These are phyloP conservation scores for Ramaria rubella DNA, from an alignment of 768 basidiomycete genomes.

Conservation along the genomic window DNA sequence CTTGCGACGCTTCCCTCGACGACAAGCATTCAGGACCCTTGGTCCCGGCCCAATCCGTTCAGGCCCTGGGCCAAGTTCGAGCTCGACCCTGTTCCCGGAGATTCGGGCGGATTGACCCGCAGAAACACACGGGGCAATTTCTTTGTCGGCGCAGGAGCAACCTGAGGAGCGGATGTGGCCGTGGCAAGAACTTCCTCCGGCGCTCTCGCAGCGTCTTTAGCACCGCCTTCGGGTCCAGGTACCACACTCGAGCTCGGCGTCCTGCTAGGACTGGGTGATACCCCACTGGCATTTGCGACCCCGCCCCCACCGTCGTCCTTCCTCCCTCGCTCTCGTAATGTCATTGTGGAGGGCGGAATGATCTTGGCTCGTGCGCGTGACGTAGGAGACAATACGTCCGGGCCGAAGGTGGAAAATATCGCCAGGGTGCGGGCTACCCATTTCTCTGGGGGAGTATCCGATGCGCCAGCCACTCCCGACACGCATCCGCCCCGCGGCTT, in stretches of 20 bases:
- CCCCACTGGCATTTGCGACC: conserved; percentile 12
- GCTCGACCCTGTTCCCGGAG: too few species aligned
- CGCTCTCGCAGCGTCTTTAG: not conserved
- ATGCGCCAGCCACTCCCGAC: conserved; percentile 18
- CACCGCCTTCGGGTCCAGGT: conserved; percentile 13
- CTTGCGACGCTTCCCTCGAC: too few species aligned
- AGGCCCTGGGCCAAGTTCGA: too few species aligned
- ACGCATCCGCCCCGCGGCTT: conserved; percentile 47
- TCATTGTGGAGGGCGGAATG: conserved; percentile 35
- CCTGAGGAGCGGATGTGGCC: not conserved
- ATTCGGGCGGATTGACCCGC: conserved; percentile 13
- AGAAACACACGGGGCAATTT: conserved; percentile 51
- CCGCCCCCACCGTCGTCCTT: conserved; percentile 7
- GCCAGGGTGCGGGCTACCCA: conserved; percentile 57
- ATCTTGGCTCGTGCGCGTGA: conserved; percentile 19
- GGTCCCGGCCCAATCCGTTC: too few species aligned
- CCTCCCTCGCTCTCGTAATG: conserved; percentile 42
- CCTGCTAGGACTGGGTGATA: conserved; percentile 7
- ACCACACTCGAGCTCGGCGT: conserved; percentile 10
- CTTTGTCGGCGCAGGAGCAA: conserved; percentile 22
- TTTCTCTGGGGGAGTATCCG: conserved; percentile 30
- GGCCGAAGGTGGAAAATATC: conserved; percentile 40
- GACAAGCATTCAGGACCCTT: too few species aligned
- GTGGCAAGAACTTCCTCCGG: not conserved
- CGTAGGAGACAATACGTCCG: conserved; percentile 18